phyloP scores from a whole-genome alignment of 768 basidiomycete genomes.

The Polyporus arcularius region DNA sequence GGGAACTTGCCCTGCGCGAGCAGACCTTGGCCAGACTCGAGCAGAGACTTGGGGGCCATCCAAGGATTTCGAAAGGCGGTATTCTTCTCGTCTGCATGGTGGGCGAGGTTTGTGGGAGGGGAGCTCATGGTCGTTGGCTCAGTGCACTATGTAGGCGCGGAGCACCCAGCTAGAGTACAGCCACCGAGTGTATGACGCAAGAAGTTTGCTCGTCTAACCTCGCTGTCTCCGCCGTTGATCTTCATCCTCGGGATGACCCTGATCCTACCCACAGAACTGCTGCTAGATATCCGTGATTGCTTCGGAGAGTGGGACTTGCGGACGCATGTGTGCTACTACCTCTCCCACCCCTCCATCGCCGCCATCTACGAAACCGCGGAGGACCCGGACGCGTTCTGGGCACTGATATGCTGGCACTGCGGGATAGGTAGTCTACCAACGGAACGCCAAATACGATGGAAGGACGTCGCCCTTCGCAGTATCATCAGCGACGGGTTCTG shows the following conservation, averaged over 20 bases:
- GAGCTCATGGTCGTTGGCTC: no score
- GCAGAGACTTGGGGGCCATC: no score
- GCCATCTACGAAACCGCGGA: constrained; percentile 19
- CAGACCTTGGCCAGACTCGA: no score
- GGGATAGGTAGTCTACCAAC: constrained; percentile 17
- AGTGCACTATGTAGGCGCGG: no score
- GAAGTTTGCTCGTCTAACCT: neutral
- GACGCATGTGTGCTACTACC: constrained; percentile 25
- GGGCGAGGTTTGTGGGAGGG: no score
- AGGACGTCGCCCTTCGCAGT: constrained; percentile 21
- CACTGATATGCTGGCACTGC: constrained; percentile 6
- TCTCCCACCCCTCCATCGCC: constrained; percentile 18
- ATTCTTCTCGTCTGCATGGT: neutral
- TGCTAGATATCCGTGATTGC: constrained; percentile 17
- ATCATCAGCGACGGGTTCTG: constrained; percentile 23
- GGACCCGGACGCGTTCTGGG: constrained; percentile 22
- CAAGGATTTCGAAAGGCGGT: no score
- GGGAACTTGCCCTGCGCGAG: no score
- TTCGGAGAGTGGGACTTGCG: constrained; percentile 20
- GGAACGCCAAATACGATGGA: constrained; percentile 16
- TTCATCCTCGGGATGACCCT: neutral
- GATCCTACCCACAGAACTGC: constrained; percentile 18
- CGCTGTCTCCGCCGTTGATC: neutral
- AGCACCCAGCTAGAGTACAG: no score
- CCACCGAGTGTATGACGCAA: neutral